Evolutionary conservation across 2,329 filamentous ascomycete species (phyloP), one percentile per base, ranked within the genome.

Genomic region (Chrysoporthe puriensis): DNA sequence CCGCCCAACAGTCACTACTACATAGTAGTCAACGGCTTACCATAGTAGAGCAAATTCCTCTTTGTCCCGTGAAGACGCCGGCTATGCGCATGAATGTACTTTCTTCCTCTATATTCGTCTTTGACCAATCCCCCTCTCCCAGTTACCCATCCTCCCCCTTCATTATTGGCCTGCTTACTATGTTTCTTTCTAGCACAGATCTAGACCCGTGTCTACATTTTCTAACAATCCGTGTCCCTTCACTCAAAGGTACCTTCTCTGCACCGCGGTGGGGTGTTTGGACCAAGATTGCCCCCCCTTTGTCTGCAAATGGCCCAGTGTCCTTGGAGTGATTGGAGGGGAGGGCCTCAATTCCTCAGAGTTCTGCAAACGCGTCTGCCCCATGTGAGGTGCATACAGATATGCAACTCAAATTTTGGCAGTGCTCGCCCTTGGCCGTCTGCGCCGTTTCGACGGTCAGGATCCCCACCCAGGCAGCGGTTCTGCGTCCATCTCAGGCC

Each of bases 271-370:
- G 43, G 43, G 60, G 43, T 9, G 34, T 52, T 52, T 21, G 60
- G n/a, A 50, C 5, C 16, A 46, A 50, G n/a, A 62, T n/a, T 18
- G 46, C 34, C 60, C 52, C 57, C 50, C 42, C 52, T 58, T 32
- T 64, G 62, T 64, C 62, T 64, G 62, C n/a, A 40, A 57, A 5
- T 1, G 6, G 62, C 7, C 13, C 50, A 36, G 13, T 58, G 18
- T 48, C 21, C 13, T 8, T 18, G 8, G 26, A 43, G 42, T 46
- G 62, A 58, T 64, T 64, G 62, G 62, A 34, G 46, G 46, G 2
- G 62, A 44, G 42, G 18, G 40, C n/a, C 18, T 48, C 48, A 34
- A 14, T 44, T 58, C 21, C 21, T 26, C 21, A 50, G 16, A 3
- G 43, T 34, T 62, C 59, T 57, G 50, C 46, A 44, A 40, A 14